Evolutionary conservation across 176 grass and related monocot species (phyloP).

Genomic region (Alopecurus myosuroides): DNA sequence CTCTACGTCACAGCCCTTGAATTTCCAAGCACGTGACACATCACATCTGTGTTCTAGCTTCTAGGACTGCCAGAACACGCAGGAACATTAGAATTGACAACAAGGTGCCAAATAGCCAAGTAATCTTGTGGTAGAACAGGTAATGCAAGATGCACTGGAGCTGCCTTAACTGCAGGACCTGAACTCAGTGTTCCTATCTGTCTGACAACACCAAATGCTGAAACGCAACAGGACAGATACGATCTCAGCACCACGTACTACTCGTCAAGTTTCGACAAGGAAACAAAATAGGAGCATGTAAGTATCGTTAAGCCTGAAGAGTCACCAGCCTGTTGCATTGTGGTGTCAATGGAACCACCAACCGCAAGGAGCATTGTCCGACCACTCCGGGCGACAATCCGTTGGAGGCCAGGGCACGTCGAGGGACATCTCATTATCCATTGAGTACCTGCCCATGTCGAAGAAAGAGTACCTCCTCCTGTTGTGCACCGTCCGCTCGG

Average conservation of each 20-base stretch:
- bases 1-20: too few relatives aligned
- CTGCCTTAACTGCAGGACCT: neutral
- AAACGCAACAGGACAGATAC: neutral
- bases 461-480: constrained; percentile 6
- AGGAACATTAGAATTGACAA: neutral
- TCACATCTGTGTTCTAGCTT: neutral
- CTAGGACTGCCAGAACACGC: neutral
- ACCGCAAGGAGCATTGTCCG: constrained; percentile 26
- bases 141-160: neutral
- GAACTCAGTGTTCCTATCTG: neutral
- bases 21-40: too few relatives aligned
- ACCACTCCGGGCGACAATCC: neutral
- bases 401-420: neutral
- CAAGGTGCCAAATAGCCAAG: neutral
- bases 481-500: neutral
- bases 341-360: constrained; percentile 48
- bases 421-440: neutral
- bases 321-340: neutral
- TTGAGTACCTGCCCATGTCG: constrained; percentile 45
- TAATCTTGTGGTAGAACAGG: neutral
- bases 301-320: constrained; percentile 1
- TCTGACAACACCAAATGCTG: neutral
- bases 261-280: neutral
- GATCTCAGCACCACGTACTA: neutral
- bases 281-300: constrained; percentile 13